Evolutionary conservation across 108 stramenopile genomes (phyloP).

Genomic region (Parmales sp.): DNA sequence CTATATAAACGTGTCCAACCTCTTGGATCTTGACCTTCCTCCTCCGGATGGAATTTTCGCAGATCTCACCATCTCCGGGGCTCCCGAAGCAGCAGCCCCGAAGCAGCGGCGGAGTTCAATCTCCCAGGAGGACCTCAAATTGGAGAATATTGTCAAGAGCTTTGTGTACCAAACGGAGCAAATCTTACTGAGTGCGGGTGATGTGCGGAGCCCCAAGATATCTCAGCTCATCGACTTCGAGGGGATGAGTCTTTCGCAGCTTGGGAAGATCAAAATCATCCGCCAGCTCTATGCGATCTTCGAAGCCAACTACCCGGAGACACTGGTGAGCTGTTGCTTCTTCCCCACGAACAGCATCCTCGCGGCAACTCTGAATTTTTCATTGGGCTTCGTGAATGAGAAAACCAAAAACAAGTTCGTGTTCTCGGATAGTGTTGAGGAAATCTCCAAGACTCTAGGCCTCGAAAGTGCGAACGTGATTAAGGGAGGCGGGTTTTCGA

Average conservation of each 20-base stretch:
- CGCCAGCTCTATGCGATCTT: background rate
- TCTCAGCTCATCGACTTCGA: slow-evolving; percentile 1
- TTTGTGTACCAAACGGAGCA: background rate
- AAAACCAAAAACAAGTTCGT: slow-evolving; percentile 67
- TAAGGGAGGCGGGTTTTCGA: too few species aligned
- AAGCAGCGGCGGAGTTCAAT: background rate
- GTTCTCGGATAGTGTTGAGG: slow-evolving; percentile 54
- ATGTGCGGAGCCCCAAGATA: background rate
- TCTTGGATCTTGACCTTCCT: background rate
- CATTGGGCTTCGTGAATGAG: slow-evolving; percentile 69
- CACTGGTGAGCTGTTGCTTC: background rate
- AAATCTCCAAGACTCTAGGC: slow-evolving; percentile 62
- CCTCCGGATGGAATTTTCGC: too few species aligned
- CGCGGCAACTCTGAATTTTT: slow-evolving; percentile 15
- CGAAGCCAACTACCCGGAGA: slow-evolving; percentile 1
- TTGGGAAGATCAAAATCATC: background rate
- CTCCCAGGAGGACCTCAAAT: too few species aligned
- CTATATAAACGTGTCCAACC: background rate
- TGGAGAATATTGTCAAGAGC: background rate
- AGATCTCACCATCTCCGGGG: background rate
- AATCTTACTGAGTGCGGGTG: background rate
- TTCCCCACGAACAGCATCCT: background rate
- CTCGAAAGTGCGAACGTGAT: too few species aligned
- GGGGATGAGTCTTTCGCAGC: background rate
- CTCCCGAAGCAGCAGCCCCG: background rate